phyloP scores from a whole-genome alignment of 2,329 filamentous ascomycete species.

The Cercospora berteroae region DNA sequence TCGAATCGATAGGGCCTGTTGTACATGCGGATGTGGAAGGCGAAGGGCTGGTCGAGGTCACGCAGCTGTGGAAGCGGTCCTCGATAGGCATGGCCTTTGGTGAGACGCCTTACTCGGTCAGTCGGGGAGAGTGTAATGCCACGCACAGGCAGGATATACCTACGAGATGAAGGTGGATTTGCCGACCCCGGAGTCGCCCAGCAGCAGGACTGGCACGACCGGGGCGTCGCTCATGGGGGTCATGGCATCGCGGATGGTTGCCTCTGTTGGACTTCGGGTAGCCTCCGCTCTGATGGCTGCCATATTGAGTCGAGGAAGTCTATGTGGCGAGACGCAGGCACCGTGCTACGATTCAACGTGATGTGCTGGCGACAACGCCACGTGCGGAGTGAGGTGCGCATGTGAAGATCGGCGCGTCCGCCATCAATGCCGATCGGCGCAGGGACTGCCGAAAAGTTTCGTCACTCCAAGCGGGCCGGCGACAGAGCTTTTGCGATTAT shows the following conservation, averaged over 20 bases:
- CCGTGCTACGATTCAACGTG: background rate
- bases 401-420: background rate
- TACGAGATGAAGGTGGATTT: conserved; percentile 64
- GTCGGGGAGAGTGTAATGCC: conserved; percentile 3
- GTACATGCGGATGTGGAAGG: conserved; percentile 59
- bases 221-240: conserved; percentile 30
- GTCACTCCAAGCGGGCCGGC: conserved; percentile 5
- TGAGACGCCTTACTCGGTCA: conserved; percentile 28
- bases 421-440: conserved; percentile 1
- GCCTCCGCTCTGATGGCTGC: conserved; percentile 1
- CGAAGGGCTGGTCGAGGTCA: conserved; percentile 58
- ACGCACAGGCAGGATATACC: conserved; percentile 33
- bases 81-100: conserved; percentile 34
- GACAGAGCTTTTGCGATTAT: conserved; percentile 3
- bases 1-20: conserved; percentile 55
- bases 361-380: conserved; percentile 1
- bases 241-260: conserved; percentile 6
- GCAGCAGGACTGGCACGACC: conserved; percentile 53
- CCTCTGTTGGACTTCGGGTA: background rate
- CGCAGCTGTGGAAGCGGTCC: conserved; percentile 46
- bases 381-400: conserved; percentile 1
- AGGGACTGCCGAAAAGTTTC: conserved; percentile 2
- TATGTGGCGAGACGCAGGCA: background rate
- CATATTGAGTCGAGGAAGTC: background rate
- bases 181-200: conserved; percentile 59